Percentiles rank a stretch among this genome's conserved stretches.
Conservation (phyloP, 2,329 filamentous ascomycete species). For the Aspergillus sp. region DNA sequence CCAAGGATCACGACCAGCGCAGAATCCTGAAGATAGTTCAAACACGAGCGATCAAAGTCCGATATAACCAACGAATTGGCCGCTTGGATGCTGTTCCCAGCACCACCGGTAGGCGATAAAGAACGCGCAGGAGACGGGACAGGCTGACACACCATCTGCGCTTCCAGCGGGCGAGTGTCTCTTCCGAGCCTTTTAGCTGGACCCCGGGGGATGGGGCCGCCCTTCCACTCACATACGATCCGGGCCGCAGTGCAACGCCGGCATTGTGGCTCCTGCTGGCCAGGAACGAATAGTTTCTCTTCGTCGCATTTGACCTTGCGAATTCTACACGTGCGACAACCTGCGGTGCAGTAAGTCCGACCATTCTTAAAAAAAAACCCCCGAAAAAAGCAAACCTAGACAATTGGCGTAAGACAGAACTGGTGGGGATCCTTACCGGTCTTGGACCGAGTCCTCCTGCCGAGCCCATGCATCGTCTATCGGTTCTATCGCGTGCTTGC, state of each 20-base stretch:
- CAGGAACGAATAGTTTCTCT: slow-evolving; percentile 22
- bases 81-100: slow-evolving; percentile 19
- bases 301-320: slow-evolving; percentile 37
- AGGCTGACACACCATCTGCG: neutral
- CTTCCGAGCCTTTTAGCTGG: slow-evolving; percentile 2
- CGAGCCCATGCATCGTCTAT: slow-evolving; percentile 20
- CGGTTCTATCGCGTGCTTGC: neutral
- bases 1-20: slow-evolving; percentile 29
- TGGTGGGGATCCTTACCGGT: slow-evolving; percentile 26
- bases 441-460: slow-evolving; percentile 28
- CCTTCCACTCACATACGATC: slow-evolving; percentile 31
- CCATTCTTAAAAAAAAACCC: neutral
- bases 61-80: slow-evolving; percentile 28
- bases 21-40: slow-evolving; percentile 28
- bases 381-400: too few relatives aligned
- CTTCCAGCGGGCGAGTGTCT: neutral
- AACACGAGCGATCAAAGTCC: slow-evolving; percentile 26
- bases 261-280: slow-evolving; percentile 28
- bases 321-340: slow-evolving; percentile 33
- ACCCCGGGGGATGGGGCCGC: slow-evolving; percentile 25
- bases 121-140: neutral
- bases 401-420: neutral
- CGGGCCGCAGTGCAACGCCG: slow-evolving; percentile 24
- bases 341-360: slow-evolving; percentile 13
- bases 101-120: slow-evolving; percentile 15